A percentile compares a stretch with the other conserved stretches of the same genome.
Evolutionary conservation across 495 filamentous ascomycete genomes (phyloP).

Genomic region (Penicillium argentinense): DNA sequence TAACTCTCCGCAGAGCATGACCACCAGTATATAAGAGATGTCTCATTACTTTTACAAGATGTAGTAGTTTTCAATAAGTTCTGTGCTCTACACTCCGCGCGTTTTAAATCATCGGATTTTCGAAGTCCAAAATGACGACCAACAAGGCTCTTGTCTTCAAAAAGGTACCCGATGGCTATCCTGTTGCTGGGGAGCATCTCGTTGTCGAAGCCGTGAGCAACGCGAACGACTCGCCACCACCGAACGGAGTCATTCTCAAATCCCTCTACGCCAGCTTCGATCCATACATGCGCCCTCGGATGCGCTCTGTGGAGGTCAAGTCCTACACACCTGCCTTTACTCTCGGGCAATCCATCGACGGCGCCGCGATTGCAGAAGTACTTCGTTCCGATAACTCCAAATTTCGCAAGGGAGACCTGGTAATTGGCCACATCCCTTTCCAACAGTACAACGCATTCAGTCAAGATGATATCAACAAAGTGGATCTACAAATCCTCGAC

Average conservation of each 20-base stretch:
- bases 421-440: slow-evolving; percentile 56
- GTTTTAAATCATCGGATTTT: no score
- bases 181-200: slow-evolving; percentile 72
- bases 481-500: slow-evolving; percentile 34
- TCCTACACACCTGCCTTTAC: slow-evolving; percentile 63
- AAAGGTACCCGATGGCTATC: slow-evolving; percentile 63
- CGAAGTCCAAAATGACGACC: no score
- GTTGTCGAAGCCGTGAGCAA: slow-evolving; percentile 66
- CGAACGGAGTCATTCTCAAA: slow-evolving; percentile 68
- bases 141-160: slow-evolving; percentile 88
- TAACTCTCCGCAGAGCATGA: no score
- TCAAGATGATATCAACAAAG: slow-evolving; percentile 29
- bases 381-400: slow-evolving; percentile 60
- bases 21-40: no score
- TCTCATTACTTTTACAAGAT: no score
- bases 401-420: slow-evolving; percentile 65
- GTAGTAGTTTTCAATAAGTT: no score
- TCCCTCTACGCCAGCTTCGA: slow-evolving; percentile 81
- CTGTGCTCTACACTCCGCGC: no score
- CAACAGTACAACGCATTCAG: slow-evolving; percentile 58
- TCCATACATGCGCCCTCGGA: slow-evolving; percentile 80
- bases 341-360: slow-evolving; percentile 58
- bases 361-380: slow-evolving; percentile 57
- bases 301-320: slow-evolving; percentile 49
- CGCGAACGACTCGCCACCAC: slow-evolving; percentile 56